Base-by-base conservation (phyloP, 805 yeast species). In the Kodamaea neixiangensis region DNA sequence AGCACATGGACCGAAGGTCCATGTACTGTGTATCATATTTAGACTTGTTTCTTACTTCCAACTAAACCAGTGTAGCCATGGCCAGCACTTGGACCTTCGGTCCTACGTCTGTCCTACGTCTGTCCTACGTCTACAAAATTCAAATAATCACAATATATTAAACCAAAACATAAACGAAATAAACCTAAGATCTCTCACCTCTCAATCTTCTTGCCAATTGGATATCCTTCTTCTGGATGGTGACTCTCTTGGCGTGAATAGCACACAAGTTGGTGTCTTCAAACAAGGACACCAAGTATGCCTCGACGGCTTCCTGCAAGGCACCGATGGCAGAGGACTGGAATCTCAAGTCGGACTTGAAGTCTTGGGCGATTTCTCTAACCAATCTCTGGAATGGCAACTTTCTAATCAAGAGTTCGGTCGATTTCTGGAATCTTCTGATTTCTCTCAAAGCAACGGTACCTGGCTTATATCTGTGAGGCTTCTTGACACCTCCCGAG, bases 401-500 rank as follows among this genome's bases (percentile, higher is more conserved):
- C 67, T 73, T 73, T 72, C 77, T 72, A 68, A 73, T 72, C 65
- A 73, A 70, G 45, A 73, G 67, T 61, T 73, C 77, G 57, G 77
- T 73, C 38, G 77, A 72, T 63, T 72, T 73, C 59, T 73, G 77
- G 69, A 72, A 73, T 69, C 77, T 71, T 71, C 77, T 71, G 59
- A 73, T 73, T 69, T 73, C 77, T 71, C 77, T 71, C 68, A 73
- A 72, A 57, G 77, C 77, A 53, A 73, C 77, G 64, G 77, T 73
- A 72, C 77, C 77, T 58, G 77, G 77, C 72, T 73, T 73, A 68
- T 72, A 73, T 72, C 77, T 72, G 75, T 73, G 77, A 45, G 77
- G 77, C 67, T 73, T 73, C 71, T 72, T 72, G 59, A 73, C 77
- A 69, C 77, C 77, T 52, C 77, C 77, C 51, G 75, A 64, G 51